Base-by-base conservation (phyloP, 306 rosid genomes). In the Erythrophleum fordii region DNA sequence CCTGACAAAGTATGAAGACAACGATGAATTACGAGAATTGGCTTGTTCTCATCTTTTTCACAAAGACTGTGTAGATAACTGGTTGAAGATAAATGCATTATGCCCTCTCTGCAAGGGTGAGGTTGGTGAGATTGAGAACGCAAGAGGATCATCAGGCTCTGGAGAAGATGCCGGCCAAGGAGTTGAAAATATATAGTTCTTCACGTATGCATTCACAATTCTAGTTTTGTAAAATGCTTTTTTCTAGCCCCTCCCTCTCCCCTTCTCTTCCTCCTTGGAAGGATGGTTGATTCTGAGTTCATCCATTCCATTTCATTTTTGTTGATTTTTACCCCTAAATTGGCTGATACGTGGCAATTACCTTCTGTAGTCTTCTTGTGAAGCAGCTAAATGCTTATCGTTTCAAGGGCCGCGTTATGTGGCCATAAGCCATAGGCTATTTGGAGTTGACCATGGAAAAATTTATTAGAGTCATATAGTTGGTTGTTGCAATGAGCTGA, bases 101-200 rank as follows among this genome's bases (percentile, higher is more conserved):
- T 91, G 95, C 35, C 95, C 95, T 37, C 95, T 91, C 69, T 91
- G 95, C 90, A 91, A 91, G 80, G 68, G 56, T 20, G 93, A 78
- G 64, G 91, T 86, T 8, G 88, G 89, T 48, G 88, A 83, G 70
- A 81, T 65, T 77, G 46, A 69, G 64, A 23, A 23, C 14, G 37
- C 37, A 45, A 48, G 60, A 37, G 76, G 37, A 65, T 34, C 80
- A 44, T 80, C 90, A 5, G 81, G 70, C 29, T 49, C 84, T 5
- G 73, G 75, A 45, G 56, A 71, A 59, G 78, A 71, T 75, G 75
- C 56, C 51, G 71, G 71, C 79, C 91, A 78, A 60, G 84, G 49
- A 60, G 45, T 44, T 23, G 34, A 56, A 10, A 81, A 58, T 66
- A 5, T 66, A 0, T 60, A 69, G 69, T 25, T 13, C 20, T 44